Base-by-base conservation (phyloP, 2,329 filamentous ascomycete genomes). In the Blumeria graminis region DNA sequence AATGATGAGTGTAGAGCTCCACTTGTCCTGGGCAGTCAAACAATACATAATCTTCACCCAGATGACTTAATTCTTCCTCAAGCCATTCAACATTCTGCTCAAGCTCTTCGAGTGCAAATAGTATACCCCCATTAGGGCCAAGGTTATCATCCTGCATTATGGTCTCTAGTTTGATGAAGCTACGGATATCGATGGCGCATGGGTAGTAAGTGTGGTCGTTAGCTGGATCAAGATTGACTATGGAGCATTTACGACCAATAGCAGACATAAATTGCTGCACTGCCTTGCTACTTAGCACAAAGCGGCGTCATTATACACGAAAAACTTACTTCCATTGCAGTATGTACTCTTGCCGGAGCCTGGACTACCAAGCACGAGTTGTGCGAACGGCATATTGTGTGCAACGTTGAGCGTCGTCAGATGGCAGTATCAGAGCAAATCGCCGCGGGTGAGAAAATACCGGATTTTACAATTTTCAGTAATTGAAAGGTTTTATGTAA, bases 21-120 rank as follows among this genome's bases (percentile, higher is more conserved):
- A 96, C 90, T 68, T 98, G 92, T 0, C 92, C 92, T 0, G 92
- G 92, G 62, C 92, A 96, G 71, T 98, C 92, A 61, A 98, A 95
- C 10, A 98, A 70, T 57, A 98, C 71, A 65, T 96, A 98, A 63
- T 96, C 89, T 61, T 95, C 86, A 71, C 77, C 83, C 43, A 94
- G 74, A 64, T 82, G 77, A 62, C 84, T 84, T 62, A 98, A 68
- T 1, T 85, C 83, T 55, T 86, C 76, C 65, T 89, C 84, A 13
- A 98, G 71, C 88, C 89, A 98, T 61, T 93, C 88, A 60, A 90
- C 80, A 67, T 96, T 96, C 64, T 90, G 76, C 66, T 98, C 92
- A 45, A 98, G 73, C 70, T 96, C 90, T 67, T 98, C 92, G 16
- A 98, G 78, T 1, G 92, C 92, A 70, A 94, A 98, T 1, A 98